These are phyloP conservation scores for Vanrija pseudolonga DNA, from an alignment of 1,284 basidiomycete genomes.

Conservation along the genomic window DNA sequence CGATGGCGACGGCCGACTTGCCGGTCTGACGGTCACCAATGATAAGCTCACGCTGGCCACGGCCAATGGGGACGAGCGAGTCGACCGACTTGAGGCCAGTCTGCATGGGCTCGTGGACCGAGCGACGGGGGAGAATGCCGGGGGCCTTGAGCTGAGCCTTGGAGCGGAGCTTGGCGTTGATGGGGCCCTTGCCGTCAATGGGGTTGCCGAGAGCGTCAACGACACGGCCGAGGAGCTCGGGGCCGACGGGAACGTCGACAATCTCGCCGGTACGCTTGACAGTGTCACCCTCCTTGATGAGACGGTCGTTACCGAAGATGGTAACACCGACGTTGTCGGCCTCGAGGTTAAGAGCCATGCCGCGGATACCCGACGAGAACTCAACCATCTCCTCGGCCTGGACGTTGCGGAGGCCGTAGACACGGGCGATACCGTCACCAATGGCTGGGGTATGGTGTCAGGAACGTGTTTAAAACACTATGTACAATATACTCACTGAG, in stretches of 20 bases:
- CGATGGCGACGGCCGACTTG: constrained; percentile 90
- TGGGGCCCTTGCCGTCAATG: constrained; percentile 98
- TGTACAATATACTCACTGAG: constrained; percentile 68
- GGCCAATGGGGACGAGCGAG: constrained; percentile 99
- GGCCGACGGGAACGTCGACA: constrained; percentile 98
- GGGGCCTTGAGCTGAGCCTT: constrained; percentile 98
- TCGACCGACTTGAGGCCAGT: constrained; percentile 99
- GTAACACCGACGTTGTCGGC: constrained; percentile 99
- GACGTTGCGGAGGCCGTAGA: constrained; percentile 80
- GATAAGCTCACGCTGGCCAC: constrained; percentile 99
- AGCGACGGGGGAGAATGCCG: constrained; percentile 97
- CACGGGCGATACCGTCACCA: constrained; percentile 99
- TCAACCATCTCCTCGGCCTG: constrained; percentile 99
- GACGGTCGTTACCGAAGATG: constrained; percentile 99
- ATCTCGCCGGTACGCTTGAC: constrained; percentile 99
- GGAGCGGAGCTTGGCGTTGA: constrained; percentile 85
- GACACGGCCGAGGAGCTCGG: constrained; percentile 93
- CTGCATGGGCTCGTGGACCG: constrained; percentile 99
- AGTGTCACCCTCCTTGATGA: constrained; percentile 99
- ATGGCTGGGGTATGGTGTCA: constrained; percentile 63
- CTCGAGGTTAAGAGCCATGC: constrained; percentile 99
- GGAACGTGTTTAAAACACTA: neutral
- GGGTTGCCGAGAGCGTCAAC: constrained; percentile 99
- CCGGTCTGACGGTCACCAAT: constrained; percentile 99
- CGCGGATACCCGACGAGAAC: constrained; percentile 97